Base-by-base conservation (phyloP, 352 stramenopile species). In the Pythium insidiosum region DNA sequence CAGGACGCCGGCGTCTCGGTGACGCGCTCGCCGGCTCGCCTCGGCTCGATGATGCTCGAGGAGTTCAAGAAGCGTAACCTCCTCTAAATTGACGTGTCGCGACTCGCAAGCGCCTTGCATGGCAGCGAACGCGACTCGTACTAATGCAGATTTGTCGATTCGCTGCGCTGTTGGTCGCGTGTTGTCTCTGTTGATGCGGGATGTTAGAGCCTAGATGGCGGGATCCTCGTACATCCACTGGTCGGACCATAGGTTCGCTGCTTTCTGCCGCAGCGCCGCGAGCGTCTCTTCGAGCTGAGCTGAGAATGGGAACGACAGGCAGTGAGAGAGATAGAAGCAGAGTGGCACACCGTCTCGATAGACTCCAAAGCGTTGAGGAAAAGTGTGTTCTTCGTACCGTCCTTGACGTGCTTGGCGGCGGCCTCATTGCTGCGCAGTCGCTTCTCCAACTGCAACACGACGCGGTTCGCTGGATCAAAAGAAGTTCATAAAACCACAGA, bases 41-140 rank as follows among this genome's bases (percentile, higher is more conserved):
- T 99, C 38, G 97, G 97, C 47, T 73, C 67, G 42, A 98, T 92
- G 48, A 98, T 99, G 90, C 70, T 98, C 43, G 84, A 98, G 58
- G 86, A 95, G 50, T 97, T 98, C 84, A 73, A 91, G 61, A 80
- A 80, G 57, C 69, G 72, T 34, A 57, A 57, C 47, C 43, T 62
- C 22, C 40, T 61, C 53, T 61, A 61, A 56, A 18, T n/a, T n/a
- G n/a, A n/a, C n/a, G n/a, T n/a, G n/a, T n/a, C n/a, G n/a, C n/a
- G n/a, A n/a, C n/a, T n/a, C n/a, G n/a, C n/a, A n/a, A n/a, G n/a
- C n/a, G n/a, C n/a, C n/a, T n/a, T n/a, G n/a, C n/a, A n/a, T n/a
- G n/a, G n/a, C n/a, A n/a, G n/a, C n/a, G n/a, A n/a, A n/a, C n/a
- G n/a, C n/a, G n/a, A n/a, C n/a, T n/a, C n/a, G n/a, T n/a, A n/a